phyloP scores from a whole-genome alignment of 805 yeast species.

The Wickerhamomyces chaumierensis region DNA sequence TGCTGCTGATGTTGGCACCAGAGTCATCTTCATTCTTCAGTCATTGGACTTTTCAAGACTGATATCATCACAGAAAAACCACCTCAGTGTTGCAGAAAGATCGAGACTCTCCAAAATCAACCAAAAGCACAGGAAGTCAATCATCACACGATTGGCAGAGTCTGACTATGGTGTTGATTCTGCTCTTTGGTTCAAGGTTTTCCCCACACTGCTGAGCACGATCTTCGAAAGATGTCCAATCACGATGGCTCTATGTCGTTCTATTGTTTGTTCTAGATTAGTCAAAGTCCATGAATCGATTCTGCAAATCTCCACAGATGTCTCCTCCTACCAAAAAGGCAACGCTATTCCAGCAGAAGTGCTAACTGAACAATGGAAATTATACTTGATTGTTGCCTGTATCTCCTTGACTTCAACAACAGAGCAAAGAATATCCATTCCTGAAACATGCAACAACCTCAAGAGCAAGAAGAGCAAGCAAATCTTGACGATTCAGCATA shows the following conservation, averaged over 20 bases:
- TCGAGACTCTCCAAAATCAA: slow-evolving; percentile 56
- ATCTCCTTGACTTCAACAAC: slow-evolving; percentile 82
- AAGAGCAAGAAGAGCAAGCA: slow-evolving; percentile 65
- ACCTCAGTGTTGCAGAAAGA: slow-evolving; percentile 65
- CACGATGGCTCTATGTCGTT: slow-evolving; percentile 86
- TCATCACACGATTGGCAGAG: slow-evolving; percentile 71
- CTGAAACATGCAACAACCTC: slow-evolving; percentile 43
- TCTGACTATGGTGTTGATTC: slow-evolving; percentile 92
- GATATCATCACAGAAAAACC: slow-evolving; percentile 35
- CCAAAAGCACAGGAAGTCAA: slow-evolving; percentile 45
- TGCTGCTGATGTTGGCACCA: slow-evolving; percentile 69
- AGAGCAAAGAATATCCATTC: slow-evolving; percentile 70
- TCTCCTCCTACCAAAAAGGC: slow-evolving; percentile 18
- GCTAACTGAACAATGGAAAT: slow-evolving; percentile 77
- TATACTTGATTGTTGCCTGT: slow-evolving; percentile 84
- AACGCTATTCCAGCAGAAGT: slow-evolving; percentile 49
- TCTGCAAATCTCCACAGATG: slow-evolving; percentile 36
- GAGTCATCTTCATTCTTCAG: slow-evolving; percentile 69
- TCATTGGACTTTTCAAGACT: slow-evolving; percentile 55
- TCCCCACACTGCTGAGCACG: slow-evolving; percentile 60
- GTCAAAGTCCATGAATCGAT: slow-evolving; percentile 76
- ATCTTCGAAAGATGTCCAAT: slow-evolving; percentile 80
- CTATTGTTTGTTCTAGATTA: slow-evolving; percentile 78
- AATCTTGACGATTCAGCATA: slow-evolving; percentile 73
- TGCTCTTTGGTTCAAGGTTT: slow-evolving; percentile 88